These are phyloP conservation scores for Cardamine occulta DNA, from an alignment of 345 rosid genomes.

Conservation along the genomic window DNA sequence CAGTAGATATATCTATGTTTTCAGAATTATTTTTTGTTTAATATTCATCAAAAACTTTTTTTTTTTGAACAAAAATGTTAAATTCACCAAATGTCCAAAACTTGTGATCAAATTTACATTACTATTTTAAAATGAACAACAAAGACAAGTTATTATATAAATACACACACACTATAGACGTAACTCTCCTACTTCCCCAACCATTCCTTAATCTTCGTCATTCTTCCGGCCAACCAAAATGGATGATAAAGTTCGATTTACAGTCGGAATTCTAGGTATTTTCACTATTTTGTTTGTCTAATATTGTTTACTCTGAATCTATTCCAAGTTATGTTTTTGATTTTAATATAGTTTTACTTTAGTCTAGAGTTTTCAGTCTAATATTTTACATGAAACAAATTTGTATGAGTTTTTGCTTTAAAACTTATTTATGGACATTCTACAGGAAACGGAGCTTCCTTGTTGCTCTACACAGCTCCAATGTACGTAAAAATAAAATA, in stretches of 20 bases:
- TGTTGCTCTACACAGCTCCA: slow-evolving; percentile 74
- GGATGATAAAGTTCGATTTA: slow-evolving; percentile 64
- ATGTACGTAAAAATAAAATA: slow-evolving; percentile 47
- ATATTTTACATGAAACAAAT: slow-evolving; percentile 2
- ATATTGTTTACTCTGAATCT: background rate
- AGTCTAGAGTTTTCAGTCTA: background rate
- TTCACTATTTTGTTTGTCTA: background rate
- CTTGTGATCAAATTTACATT: slow-evolving; percentile 30
- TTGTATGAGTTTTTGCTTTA: slow-evolving; percentile 14
- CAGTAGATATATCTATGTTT: background rate
- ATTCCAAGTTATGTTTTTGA: background rate
- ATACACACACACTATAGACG: slow-evolving; percentile 12
- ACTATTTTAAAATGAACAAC: slow-evolving; percentile 19
- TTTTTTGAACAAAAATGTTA: background rate
- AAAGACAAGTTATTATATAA: slow-evolving; percentile 23
- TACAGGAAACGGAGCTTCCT: slow-evolving; percentile 86
- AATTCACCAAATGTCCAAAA: slow-evolving; percentile 25
- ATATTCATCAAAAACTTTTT: background rate
- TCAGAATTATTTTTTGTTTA: background rate
- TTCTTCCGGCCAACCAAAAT: slow-evolving; percentile 44
- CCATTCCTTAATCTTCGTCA: slow-evolving; percentile 12
- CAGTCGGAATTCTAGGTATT: slow-evolving; percentile 68
- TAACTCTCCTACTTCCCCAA: slow-evolving; percentile 28
- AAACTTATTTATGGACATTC: background rate
- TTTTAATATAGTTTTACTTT: background rate